Conservation (phyloP, 73 alveolate species). For the Tetrahymena thermophila region DNA sequence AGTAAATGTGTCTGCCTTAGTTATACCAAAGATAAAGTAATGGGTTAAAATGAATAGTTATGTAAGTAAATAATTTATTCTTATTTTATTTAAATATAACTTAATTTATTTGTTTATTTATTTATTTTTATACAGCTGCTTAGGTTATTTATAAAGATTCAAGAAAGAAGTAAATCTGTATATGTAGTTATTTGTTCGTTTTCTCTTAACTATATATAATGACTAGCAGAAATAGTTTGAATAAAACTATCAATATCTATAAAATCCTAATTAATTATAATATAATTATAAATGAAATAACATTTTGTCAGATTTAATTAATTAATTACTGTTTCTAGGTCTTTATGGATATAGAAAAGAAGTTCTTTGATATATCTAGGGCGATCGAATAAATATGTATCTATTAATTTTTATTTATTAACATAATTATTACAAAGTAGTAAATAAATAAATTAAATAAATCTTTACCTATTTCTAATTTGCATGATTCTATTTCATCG, state of each 20-base stretch:
- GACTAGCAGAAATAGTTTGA: background rate
- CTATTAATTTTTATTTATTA: background rate
- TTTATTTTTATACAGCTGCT: background rate
- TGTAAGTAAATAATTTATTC: background rate
- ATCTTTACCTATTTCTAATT: background rate
- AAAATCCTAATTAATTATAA: background rate
- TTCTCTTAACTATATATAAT: background rate
- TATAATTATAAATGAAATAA: background rate
- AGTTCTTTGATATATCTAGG: conserved; percentile 29
- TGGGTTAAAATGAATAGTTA: background rate
- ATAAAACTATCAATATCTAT: background rate
- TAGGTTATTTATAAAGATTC: background rate
- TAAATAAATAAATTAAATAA: background rate
- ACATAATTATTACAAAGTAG: too few relatives aligned
- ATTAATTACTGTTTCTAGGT: background rate
- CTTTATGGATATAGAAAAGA: conserved; percentile 33
- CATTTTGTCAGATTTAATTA: too few relatives aligned
- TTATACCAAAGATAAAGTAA: background rate
- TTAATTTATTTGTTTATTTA: too few relatives aligned
- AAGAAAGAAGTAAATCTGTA: background rate
- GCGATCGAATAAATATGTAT: conserved; percentile 40
- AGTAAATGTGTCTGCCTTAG: too few relatives aligned
- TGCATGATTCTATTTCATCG: background rate
- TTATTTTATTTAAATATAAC: background rate
- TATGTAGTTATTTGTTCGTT: background rate